A percentile compares a stretch with the other conserved stretches of the same genome.
Conservation (phyloP, 805 yeast genomes). For the Kodamaea sagamina region DNA sequence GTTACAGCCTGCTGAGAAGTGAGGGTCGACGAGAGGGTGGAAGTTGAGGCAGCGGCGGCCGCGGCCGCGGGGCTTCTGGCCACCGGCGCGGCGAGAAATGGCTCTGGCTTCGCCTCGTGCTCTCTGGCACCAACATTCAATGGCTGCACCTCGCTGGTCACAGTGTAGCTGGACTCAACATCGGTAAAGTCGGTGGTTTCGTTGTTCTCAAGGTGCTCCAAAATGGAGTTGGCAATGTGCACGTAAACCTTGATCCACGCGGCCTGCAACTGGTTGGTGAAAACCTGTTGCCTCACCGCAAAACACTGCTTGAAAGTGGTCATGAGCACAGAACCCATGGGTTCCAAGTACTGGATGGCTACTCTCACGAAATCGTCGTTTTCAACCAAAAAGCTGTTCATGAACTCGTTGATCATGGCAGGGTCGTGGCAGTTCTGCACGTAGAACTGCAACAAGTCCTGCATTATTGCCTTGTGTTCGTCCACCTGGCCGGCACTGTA, state of each 20-base stretch:
- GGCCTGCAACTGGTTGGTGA: conserved; percentile 33
- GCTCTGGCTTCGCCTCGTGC: neutral
- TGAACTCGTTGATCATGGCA: conserved; percentile 33
- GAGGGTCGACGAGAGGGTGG: conserved; percentile 17
- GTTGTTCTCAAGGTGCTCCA: conserved; percentile 15
- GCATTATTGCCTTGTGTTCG: conserved; percentile 37
- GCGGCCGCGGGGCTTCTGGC: conserved; percentile 8
- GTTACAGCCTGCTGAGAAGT: conserved; percentile 9
- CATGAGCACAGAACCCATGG: conserved; percentile 42
- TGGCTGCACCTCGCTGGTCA: conserved; percentile 22
- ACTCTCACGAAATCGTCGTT: conserved; percentile 27
- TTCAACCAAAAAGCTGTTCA: conserved; percentile 34
- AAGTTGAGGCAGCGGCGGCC: conserved; percentile 17
- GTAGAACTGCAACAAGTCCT: conserved; percentile 36
- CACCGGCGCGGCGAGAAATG: conserved; percentile 7
- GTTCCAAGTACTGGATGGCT: conserved; percentile 38
- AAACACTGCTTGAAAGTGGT: conserved; percentile 34
- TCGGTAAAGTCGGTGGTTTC: conserved; percentile 19
- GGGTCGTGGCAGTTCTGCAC: conserved; percentile 33
- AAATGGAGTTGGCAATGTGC: conserved; percentile 40
- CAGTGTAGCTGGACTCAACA: conserved; percentile 24
- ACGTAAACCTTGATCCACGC: conserved; percentile 44
- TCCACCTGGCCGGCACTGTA: conserved; percentile 26
- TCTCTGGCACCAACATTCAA: conserved; percentile 21
- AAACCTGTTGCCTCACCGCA: conserved; percentile 13